Evolutionary conservation across 2,329 filamentous ascomycete species (phyloP), one percentile per base, ranked within the genome.

Genomic region (Tympanopsis confertula): DNA sequence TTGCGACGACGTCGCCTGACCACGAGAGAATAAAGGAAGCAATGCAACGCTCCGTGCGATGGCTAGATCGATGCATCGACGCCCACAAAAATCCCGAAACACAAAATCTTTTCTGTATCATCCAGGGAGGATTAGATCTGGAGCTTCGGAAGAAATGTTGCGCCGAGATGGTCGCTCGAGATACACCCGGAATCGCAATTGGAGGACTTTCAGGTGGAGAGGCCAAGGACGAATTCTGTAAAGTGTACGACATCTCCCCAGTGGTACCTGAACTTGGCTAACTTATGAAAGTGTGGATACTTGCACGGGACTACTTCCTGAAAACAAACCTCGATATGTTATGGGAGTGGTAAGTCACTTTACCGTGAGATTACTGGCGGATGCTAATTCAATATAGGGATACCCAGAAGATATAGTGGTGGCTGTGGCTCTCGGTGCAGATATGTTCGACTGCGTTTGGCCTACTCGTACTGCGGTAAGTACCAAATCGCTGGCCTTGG

Each of bases 401-500:
- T 83, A 81, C 48, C 78, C 78, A 2, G 78, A 82, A 55, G 78
- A 83, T 47, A 62, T 83, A 22, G 62, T 83, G 7, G 75, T 83
- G 2, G 78, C 74, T 1, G 66, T 82, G 2, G 78, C 78, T 10
- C 62, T 83, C 2, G 78, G 78, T 5, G 78, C 78, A 32, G 78
- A 83, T 51, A 82, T 83, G 78, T 83, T 82, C 48, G 78, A 83
- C 48, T 83, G 78, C 45, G 78, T 82, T 1, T 83, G 78, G 78
- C 78, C 78, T 2, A 82, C 78, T 5, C 61, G 78, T 40, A 82
- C 78, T 36, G 78, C 78, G 12, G 30, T 33, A 33, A 33, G 30
- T 13, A 28, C 24, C 10, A 28, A 10, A 10, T n/a, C 24, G 24
- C 24, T 10, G 24, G n/a, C 24, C 24, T 28, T 28, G 10, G 24